Base-by-base conservation (phyloP, 441 rosid species). In the Mallotus repandus region DNA sequence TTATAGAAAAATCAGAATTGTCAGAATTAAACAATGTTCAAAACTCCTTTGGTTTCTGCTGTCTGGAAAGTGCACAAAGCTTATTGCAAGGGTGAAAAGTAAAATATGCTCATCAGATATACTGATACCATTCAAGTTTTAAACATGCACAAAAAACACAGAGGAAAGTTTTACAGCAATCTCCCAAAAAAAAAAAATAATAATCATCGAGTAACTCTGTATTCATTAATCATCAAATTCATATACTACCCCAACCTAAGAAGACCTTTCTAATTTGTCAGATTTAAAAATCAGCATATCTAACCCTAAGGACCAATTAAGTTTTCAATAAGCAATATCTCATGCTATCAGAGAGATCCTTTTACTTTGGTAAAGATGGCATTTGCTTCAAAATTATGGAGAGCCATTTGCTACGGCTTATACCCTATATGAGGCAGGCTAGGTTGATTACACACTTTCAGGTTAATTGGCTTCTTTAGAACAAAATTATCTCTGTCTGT, bases 41-140 rank as follows among this genome's bases (percentile, higher is more conserved):
- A 77, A 72, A 73, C 77, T 60, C 54, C 65, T 75, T 57, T 41
- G 77, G 73, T 72, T 63, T 77, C 52, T 22, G 75, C 66, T 68
- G 68, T 62, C 78, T 18, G 15, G 57, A 68, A 74, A 66, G 54
- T 66, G 78, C 68, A 76, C 60, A 74, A 76, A 71, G 53, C 81
- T 59, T 66, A 73, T 67, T 60, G 79, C 82, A 77, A 53, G 57
- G 48, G 64, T 25, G 45, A 73, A 29, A 29, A 74, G 68, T 63
- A 54, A 7, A 63, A 70, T 66, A 68, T 58, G 45, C 29, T 35
- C 43, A 63, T 68, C 4, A 50, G 45, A 25, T 49, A 53, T 5
- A 12, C 32, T 21, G 43, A 14, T 48, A 54, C n/a, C 25, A 10
- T 53, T 63, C 48, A 70, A 63, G 45, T 65, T 52, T 21, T 53